Conservation (phyloP, 176 grass and related monocot species). For the Panicum miliaceum region DNA sequence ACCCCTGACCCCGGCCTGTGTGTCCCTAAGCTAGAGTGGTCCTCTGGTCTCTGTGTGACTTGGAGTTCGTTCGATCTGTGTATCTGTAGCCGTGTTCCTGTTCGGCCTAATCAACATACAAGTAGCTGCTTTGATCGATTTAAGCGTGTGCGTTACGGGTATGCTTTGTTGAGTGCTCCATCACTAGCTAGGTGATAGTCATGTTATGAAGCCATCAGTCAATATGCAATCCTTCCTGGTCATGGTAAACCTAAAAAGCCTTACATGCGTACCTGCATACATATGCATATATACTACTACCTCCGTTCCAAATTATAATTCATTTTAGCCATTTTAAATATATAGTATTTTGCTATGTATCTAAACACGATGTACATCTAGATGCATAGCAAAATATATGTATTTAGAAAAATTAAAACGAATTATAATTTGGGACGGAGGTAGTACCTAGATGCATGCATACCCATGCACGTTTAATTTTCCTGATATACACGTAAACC, state of each 20-base stretch:
- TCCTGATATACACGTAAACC: no score
- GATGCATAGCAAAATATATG: no score
- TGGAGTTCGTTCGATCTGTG: neutral
- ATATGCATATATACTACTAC: no score
- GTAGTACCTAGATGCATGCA: no score
- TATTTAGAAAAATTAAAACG: no score
- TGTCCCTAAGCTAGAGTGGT: conserved; percentile 44
- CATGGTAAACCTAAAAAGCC: neutral
- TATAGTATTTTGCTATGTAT: no score
- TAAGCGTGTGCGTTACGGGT: conserved; percentile 41
- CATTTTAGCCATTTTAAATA: no score
- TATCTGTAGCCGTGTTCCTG: neutral
- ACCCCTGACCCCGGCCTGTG: neutral
- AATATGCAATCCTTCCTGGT: neutral
- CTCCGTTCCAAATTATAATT: no score
- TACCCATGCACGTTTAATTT: no score
- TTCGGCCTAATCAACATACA: neutral
- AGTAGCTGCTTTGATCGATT: conserved; percentile 26
- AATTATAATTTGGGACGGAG: no score
- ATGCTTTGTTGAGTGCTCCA: conserved; percentile 27
- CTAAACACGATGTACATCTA: no score
- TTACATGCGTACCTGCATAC: neutral
- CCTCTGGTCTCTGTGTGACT: neutral
- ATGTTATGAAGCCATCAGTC: neutral
- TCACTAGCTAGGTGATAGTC: conserved; percentile 7